A percentile compares a stretch with the other conserved stretches of the same genome.
These are phyloP conservation scores for Phellopilus nigrolimitatus DNA, from an alignment of 1,284 basidiomycete species.

Conservation along the genomic window DNA sequence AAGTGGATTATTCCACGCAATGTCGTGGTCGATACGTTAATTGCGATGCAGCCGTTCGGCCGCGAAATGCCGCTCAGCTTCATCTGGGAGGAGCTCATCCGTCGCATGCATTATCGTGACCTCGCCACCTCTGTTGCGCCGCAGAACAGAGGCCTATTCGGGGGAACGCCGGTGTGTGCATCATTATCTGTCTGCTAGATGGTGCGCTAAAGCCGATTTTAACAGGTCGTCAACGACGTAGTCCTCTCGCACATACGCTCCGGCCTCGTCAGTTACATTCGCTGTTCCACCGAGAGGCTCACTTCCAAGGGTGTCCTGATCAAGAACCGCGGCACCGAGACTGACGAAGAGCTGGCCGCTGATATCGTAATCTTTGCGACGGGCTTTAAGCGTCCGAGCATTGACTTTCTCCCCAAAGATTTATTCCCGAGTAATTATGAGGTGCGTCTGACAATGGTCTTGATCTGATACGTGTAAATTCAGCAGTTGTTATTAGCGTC, in stretches of 20 bases:
- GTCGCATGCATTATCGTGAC: conserved; percentile 48
- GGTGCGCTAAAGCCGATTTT: background rate
- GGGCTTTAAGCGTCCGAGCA: conserved; percentile 52
- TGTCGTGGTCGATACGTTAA: conserved; percentile 47
- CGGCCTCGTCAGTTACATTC: conserved; percentile 47
- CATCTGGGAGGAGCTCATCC: conserved; percentile 48
- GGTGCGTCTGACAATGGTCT: conserved; percentile 25
- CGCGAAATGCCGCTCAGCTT: conserved; percentile 49
- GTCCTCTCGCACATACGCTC: conserved; percentile 48
- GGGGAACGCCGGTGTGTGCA: conserved; percentile 39
- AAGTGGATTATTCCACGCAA: conserved; percentile 56
- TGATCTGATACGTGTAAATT: background rate
- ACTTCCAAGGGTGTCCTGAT: conserved; percentile 41
- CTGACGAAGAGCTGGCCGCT: conserved; percentile 38
- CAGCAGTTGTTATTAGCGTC: conserved; percentile 30
- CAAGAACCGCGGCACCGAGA: conserved; percentile 32
- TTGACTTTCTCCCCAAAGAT: conserved; percentile 52
- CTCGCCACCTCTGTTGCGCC: conserved; percentile 43
- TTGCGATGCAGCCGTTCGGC: conserved; percentile 56
- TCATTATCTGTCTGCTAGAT: background rate
- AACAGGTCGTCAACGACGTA: conserved; percentile 52
- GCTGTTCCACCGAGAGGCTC: conserved; percentile 48
- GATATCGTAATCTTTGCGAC: conserved; percentile 61
- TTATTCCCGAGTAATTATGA: conserved; percentile 57
- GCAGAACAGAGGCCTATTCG: conserved; percentile 34